These are phyloP conservation scores for Hypericum perforatum DNA, from an alignment of 345 rosid species.

Conservation along the genomic window DNA sequence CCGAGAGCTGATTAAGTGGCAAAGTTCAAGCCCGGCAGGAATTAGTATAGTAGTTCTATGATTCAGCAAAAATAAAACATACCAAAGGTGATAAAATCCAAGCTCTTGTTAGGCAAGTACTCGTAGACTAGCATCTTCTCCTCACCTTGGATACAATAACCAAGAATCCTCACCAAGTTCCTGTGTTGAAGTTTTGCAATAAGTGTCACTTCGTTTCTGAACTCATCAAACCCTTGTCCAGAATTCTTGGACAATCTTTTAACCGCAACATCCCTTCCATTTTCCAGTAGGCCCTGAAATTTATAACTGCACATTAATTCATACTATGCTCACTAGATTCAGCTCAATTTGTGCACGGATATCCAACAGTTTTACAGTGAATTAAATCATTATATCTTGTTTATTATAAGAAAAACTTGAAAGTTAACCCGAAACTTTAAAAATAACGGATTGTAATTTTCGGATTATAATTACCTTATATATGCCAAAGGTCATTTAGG, in stretches of 20 bases:
- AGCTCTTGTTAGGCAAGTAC: slow-evolving; percentile 7
- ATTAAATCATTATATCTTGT: too few relatives aligned
- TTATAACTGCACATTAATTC: neutral
- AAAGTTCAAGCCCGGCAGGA: too few relatives aligned
- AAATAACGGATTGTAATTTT: slow-evolving; percentile 16
- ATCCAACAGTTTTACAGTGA: too few relatives aligned
- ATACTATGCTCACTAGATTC: too few relatives aligned
- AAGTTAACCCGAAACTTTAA: slow-evolving; percentile 41
- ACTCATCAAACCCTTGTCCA: slow-evolving; percentile 2
- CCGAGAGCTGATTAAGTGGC: too few relatives aligned
- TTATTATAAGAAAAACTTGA: too few relatives aligned
- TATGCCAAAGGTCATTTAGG: too few relatives aligned
- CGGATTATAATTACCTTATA: too few relatives aligned
- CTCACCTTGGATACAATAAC: slow-evolving; percentile 1
- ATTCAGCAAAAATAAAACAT: neutral
- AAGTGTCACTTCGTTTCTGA: slow-evolving; percentile 1
- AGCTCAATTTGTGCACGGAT: too few relatives aligned
- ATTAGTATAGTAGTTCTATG: too few relatives aligned
- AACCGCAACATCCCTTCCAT: slow-evolving; percentile 2
- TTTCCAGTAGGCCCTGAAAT: slow-evolving; percentile 1
- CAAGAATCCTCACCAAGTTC: slow-evolving; percentile 4
- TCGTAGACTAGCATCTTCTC: slow-evolving; percentile 5
- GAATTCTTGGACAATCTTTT: slow-evolving; percentile 1
- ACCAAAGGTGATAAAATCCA: slow-evolving; percentile 5
- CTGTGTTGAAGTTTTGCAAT: slow-evolving; percentile 6